Evolutionary conservation across 2,329 filamentous ascomycete genomes (phyloP).

Genomic region (Xylariales sp.): DNA sequence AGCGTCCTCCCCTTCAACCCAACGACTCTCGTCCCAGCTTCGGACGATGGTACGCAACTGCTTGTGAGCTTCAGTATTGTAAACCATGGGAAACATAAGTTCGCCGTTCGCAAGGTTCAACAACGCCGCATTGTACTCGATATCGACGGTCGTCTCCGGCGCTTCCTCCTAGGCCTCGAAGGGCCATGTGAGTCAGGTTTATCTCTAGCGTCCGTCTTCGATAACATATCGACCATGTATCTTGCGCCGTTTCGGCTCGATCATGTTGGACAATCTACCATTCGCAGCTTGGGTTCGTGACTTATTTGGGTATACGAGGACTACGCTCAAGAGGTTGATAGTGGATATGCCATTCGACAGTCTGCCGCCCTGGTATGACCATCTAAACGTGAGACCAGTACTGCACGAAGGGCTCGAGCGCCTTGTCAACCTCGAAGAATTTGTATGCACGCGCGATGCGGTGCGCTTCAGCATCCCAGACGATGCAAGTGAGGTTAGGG

Average conservation of each 20-base stretch:
- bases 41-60: slow-evolving; percentile 36
- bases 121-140: slow-evolving; percentile 41
- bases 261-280: slow-evolving; percentile 34
- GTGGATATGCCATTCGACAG: slow-evolving; percentile 44
- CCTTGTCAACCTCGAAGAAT: slow-evolving; percentile 40
- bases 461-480: slow-evolving; percentile 1
- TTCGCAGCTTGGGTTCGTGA: slow-evolving; percentile 36
- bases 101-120: slow-evolving; percentile 38
- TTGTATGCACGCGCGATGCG: slow-evolving; percentile 38
- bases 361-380: slow-evolving; percentile 37
- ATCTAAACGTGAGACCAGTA: slow-evolving; percentile 32
- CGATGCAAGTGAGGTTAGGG: background rate
- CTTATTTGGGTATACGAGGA: slow-evolving; percentile 35
- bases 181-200: slow-evolving; percentile 24
- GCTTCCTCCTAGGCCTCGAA: slow-evolving; percentile 25
- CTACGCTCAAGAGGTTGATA: slow-evolving; percentile 38
- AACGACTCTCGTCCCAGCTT: slow-evolving; percentile 27
- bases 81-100: slow-evolving; percentile 34
- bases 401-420: slow-evolving; percentile 41
- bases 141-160: slow-evolving; percentile 29
- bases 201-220: slow-evolving; percentile 18
- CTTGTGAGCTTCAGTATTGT: slow-evolving; percentile 40
- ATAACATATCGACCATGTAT: slow-evolving; percentile 34
- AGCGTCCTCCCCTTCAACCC: slow-evolving; percentile 9
- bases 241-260: slow-evolving; percentile 32